Evolutionary conservation across 345 rosid genomes (phyloP).

Genomic region (Murraya paniculata): DNA sequence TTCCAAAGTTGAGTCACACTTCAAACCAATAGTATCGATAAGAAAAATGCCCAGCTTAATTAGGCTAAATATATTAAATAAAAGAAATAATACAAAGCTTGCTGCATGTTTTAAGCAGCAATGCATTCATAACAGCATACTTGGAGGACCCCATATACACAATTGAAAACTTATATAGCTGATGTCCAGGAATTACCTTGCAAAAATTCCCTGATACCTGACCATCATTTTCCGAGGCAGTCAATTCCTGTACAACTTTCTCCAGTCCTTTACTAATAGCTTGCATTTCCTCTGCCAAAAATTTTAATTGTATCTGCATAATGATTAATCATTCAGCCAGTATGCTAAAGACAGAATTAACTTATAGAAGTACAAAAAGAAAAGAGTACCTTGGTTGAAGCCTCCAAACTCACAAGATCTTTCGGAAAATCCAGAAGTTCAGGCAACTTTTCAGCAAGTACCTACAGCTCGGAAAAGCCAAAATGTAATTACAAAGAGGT

Average conservation of each 20-base stretch:
- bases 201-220: slow-evolving; percentile 47
- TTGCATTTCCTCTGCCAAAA: slow-evolving; percentile 90
- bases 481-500: slow-evolving; percentile 3
- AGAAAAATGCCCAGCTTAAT: not conserved
- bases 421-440: slow-evolving; percentile 63
- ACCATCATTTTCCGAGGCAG: slow-evolving; percentile 63
- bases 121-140: slow-evolving; percentile 3
- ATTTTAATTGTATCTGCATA: slow-evolving; percentile 71
- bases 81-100: not conserved
- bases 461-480: slow-evolving; percentile 35
- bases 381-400: slow-evolving; percentile 58
- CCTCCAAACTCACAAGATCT: slow-evolving; percentile 70
- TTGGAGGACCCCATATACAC: slow-evolving; percentile 6
- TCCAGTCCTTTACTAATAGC: slow-evolving; percentile 84
- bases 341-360: not conserved
- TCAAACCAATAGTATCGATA: not conserved
- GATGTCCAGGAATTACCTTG: slow-evolving; percentile 37
- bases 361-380: not conserved
- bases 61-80: not conserved
- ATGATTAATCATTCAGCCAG: slow-evolving; percentile 6
- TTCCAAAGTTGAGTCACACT: not conserved
- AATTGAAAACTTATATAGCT: slow-evolving; percentile 5
- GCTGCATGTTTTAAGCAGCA: not conserved
- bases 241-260: slow-evolving; percentile 66
- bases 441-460: slow-evolving; percentile 69